Conservation (phyloP, 2,329 filamentous ascomycete genomes). For the Escovopsis sp. region DNA sequence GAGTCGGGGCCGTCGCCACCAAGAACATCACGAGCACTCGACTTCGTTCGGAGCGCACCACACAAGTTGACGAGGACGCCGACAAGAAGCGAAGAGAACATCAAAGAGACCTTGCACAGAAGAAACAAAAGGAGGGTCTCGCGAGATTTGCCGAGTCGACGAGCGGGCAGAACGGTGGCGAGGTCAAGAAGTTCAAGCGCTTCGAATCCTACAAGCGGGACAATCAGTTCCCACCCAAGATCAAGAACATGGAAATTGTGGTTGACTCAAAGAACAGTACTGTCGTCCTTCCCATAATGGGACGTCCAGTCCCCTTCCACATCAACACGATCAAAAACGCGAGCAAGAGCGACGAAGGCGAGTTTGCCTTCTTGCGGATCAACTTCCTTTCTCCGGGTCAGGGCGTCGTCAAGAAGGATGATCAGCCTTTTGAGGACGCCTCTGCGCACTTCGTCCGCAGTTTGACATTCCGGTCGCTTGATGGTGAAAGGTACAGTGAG, state of each 20-base stretch:
- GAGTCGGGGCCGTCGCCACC: constrained; percentile 74
- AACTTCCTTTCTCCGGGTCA: constrained; percentile 96
- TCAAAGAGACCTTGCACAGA: constrained; percentile 73
- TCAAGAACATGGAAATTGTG: constrained; percentile 76
- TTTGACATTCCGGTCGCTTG: constrained; percentile 83
- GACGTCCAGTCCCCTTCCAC: constrained; percentile 91
- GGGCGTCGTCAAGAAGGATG: constrained; percentile 91
- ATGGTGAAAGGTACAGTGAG: constrained; percentile 76
- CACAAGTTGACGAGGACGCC: constrained; percentile 76
- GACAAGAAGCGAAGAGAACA: constrained; percentile 80
- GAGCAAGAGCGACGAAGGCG: constrained; percentile 91
- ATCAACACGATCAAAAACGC: constrained; percentile 98
- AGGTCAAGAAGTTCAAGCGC: constrained; percentile 96
- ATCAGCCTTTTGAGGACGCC: constrained; percentile 94
- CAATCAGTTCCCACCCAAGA: constrained; percentile 72
- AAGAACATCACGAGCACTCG: constrained; percentile 94
- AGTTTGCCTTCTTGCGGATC: constrained; percentile 86
- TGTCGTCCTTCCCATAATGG: constrained; percentile 91
- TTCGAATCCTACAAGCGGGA: constrained; percentile 99
- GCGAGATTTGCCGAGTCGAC: constrained; percentile 76
- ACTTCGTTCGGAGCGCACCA: constrained; percentile 76
- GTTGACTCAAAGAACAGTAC: constrained; percentile 85
- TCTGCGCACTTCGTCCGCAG: constrained; percentile 92
- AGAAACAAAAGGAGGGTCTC: constrained; percentile 82
- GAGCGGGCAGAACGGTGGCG: constrained; percentile 71